These are phyloP conservation scores for Aspergillus bombycis DNA, from an alignment of 2,329 filamentous ascomycete species.

Conservation along the genomic window DNA sequence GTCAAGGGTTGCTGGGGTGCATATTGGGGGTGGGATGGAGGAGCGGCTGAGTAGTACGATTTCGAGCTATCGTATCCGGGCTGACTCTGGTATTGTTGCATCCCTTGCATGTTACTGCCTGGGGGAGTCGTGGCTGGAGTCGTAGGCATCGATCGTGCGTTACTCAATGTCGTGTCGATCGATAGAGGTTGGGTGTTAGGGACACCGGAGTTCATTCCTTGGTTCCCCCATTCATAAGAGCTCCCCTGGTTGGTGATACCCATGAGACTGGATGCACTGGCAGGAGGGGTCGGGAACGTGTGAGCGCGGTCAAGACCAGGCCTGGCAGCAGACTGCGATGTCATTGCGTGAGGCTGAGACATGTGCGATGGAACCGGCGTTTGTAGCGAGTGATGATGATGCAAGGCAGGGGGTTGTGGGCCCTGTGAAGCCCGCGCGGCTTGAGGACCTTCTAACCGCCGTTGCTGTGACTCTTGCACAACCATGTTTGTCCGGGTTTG, in stretches of 20 bases:
- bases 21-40: constrained; percentile 70
- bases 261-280: constrained; percentile 86
- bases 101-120: constrained; percentile 72
- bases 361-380: constrained; percentile 61
- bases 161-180: constrained; percentile 78
- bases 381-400: constrained; percentile 62
- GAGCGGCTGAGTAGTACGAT: constrained; percentile 74
- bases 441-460: constrained; percentile 64
- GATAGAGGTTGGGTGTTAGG: constrained; percentile 72
- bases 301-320: constrained; percentile 82
- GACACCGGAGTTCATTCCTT: constrained; percentile 63
- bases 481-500: constrained; percentile 80
- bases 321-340: constrained; percentile 58
- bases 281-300: constrained; percentile 91
- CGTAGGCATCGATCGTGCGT: constrained; percentile 81
- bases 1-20: constrained; percentile 62
- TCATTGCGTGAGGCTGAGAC: constrained; percentile 69
- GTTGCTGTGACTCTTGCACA: constrained; percentile 78
- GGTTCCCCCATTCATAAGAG: constrained; percentile 77
- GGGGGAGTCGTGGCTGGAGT: constrained; percentile 92
- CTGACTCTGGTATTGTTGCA: constrained; percentile 74
- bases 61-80: constrained; percentile 77
- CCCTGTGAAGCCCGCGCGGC: constrained; percentile 62
- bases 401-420: constrained; percentile 64
- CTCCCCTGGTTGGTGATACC: constrained; percentile 72